phyloP scores from a whole-genome alignment of 148 eudicot species.

The Limonium bicolor region DNA sequence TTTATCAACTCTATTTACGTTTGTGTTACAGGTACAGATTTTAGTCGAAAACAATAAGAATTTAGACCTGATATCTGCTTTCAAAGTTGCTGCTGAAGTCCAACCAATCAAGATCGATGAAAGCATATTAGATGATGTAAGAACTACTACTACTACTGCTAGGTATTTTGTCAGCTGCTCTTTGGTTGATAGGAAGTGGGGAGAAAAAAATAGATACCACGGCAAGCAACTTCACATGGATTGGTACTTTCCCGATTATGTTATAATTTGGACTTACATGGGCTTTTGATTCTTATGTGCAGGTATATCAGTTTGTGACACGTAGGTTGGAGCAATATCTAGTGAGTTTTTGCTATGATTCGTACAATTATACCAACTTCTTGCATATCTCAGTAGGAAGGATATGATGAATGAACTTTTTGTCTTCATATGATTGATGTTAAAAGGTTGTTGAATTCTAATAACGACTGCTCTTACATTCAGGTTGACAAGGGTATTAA shows the following conservation, averaged over 20 bases:
- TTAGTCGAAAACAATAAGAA: conserved; percentile 68
- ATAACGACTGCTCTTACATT: too few relatives aligned
- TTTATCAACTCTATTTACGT: not conserved
- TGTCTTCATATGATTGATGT: too few relatives aligned
- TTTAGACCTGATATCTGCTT: conserved; percentile 54
- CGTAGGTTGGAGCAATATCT: conserved; percentile 90
- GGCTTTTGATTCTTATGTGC: conserved; percentile 11
- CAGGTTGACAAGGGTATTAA: conserved; percentile 90
- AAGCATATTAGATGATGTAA: conserved; percentile 59
- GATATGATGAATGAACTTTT: too few relatives aligned
- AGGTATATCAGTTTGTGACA: conserved; percentile 91
- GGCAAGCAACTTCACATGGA: too few relatives aligned
- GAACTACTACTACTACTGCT: conserved; percentile 9
- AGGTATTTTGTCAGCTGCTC: too few relatives aligned
- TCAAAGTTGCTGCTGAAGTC: conserved; percentile 76
- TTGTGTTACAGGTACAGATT: conserved; percentile 78
- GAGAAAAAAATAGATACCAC: too few relatives aligned
- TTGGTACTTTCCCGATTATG: too few relatives aligned
- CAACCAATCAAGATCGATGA: conserved; percentile 65
- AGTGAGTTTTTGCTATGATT: conserved; percentile 24
- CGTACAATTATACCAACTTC: not conserved
- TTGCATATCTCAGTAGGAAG: too few relatives aligned
- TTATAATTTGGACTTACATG: too few relatives aligned
- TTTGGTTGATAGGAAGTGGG: too few relatives aligned
- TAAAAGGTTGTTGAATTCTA: too few relatives aligned